Percentiles rank a stretch among this genome's conserved stretches.
These are phyloP conservation scores for Amanita polypyramis DNA, from an alignment of 768 basidiomycete species.

Conservation along the genomic window DNA sequence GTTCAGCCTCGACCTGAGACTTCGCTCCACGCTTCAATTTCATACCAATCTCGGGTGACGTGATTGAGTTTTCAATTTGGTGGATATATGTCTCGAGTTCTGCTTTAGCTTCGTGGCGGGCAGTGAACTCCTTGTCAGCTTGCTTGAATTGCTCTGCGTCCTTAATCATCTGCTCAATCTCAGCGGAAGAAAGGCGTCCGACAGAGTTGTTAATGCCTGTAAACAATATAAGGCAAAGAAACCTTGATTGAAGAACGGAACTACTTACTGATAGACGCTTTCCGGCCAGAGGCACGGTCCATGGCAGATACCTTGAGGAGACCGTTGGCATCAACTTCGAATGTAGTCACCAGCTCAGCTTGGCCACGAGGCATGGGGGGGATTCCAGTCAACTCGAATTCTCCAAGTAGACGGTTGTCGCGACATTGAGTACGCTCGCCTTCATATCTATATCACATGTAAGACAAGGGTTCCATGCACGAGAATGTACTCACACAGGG, in stretches of 20 bases:
- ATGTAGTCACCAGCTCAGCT: conserved; percentile 98
- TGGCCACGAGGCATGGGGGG: conserved; percentile 99
- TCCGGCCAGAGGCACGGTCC: conserved; percentile 98
- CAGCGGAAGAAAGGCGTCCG: conserved; percentile 91
- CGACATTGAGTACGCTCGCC: conserved; percentile 99
- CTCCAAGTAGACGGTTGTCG: conserved; percentile 97
- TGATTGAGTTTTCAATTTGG: conserved; percentile 93
- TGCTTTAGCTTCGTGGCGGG: conserved; percentile 95
- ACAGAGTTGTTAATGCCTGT: conserved; percentile 97
- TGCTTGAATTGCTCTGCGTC: conserved; percentile 97
- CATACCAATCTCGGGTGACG: conserved; percentile 93
- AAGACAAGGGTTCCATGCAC: conserved; percentile 6
- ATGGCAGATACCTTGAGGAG: conserved; percentile 97
- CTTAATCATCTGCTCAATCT: conserved; percentile 99
- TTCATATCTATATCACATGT: conserved; percentile 58
- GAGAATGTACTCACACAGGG: conserved; percentile 64
- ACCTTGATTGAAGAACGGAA: neutral
- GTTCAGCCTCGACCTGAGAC: conserved; percentile 90
- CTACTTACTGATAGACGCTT: conserved; percentile 87
- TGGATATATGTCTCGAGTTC: conserved; percentile 97
- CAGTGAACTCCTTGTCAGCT: conserved; percentile 96
- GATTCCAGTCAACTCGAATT: conserved; percentile 98
- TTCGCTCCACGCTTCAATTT: conserved; percentile 98
- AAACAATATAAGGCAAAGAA: conserved; percentile 11
- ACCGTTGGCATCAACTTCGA: conserved; percentile 99